Evolutionary conservation across 768 basidiomycete genomes (phyloP), one percentile per base, ranked within the genome.

Genomic region (Goffeauzyma gilvescens): DNA sequence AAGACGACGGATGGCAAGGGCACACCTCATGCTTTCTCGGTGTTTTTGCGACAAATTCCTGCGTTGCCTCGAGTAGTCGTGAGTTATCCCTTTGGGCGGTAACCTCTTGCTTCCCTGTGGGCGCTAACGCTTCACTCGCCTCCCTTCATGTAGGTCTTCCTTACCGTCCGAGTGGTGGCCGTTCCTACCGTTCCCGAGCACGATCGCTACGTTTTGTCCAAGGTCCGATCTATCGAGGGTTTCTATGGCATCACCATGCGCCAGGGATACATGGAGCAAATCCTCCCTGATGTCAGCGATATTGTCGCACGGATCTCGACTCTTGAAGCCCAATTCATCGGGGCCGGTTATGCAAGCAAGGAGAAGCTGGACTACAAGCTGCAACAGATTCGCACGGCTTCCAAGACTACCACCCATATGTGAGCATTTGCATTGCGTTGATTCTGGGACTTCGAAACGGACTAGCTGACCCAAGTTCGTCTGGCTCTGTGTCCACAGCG

Each of bases 51-150:
- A 3, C 75, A 73, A 52, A 76, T 75, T 73, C 77, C 77, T 17
- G 71, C 75, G 14, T 67, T 81, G n/a, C 78, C 78, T 25, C 66
- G 69, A 2, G 69, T 79, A 21, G 71, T 75, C 14, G 76, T 76
- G 50, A 50, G 73, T 69, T 20, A 18, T 9, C 6, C 13, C 24
- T n/a, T n/a, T n/a, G n/a, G n/a, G n/a, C n/a, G n/a, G n/a, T n/a
- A n/a, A n/a, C n/a, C n/a, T n/a, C n/a, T n/a, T n/a, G n/a, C n/a
- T n/a, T n/a, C n/a, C n/a, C n/a, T n/a, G n/a, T n/a, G n/a, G n/a
- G n/a, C n/a, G 4, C 25, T 7, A 10, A 30, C 41, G 14, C 25
- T 17, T 5, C 17, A 18, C 31, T 28, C 27, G 25, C 13, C 42
- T 8, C 30, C 22, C 13, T 32, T 7, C 9, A 21, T n/a, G 9